Evolutionary conservation across 306 rosid genomes (phyloP).

Genomic region (Clitoria ternatea): DNA sequence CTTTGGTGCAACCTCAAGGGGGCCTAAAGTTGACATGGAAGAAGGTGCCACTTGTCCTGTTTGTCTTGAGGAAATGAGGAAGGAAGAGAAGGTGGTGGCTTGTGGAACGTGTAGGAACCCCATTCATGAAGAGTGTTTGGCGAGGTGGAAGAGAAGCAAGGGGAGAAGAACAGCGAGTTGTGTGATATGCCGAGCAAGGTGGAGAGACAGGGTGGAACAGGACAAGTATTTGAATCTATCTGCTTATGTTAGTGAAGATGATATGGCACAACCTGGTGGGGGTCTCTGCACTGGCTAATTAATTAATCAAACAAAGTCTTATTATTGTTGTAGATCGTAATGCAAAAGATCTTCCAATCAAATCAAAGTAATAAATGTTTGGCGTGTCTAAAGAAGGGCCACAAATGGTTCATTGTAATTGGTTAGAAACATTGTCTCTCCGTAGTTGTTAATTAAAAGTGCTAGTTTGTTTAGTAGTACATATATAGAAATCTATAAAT

Average conservation of each 20-base stretch:
- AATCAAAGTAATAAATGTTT: background rate
- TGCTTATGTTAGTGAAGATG: conserved; percentile 49
- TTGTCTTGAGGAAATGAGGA: conserved; percentile 75
- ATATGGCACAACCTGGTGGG: background rate
- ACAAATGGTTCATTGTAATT: no score
- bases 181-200: conserved; percentile 86
- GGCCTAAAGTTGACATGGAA: conserved; percentile 32
- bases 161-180: conserved; percentile 61
- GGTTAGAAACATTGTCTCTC: no score
- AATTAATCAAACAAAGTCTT: no score
- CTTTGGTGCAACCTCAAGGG: background rate
- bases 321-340: no score
- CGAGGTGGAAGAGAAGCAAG: conserved; percentile 66
- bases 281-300: conserved; percentile 13
- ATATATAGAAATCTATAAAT: no score
- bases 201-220: conserved; percentile 46
- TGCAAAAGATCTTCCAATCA: no score
- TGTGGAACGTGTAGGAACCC: conserved; percentile 75
- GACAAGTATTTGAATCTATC: conserved; percentile 71
- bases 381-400: no score
- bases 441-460: no score
- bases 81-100: conserved; percentile 52
- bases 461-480: no score
- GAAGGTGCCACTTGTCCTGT: conserved; percentile 68
- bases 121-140: conserved; percentile 72